Evolutionary conservation across 495 filamentous ascomycete species (phyloP), one percentile per base, ranked within the genome.

Genomic region (Xylaria bambusicola): DNA sequence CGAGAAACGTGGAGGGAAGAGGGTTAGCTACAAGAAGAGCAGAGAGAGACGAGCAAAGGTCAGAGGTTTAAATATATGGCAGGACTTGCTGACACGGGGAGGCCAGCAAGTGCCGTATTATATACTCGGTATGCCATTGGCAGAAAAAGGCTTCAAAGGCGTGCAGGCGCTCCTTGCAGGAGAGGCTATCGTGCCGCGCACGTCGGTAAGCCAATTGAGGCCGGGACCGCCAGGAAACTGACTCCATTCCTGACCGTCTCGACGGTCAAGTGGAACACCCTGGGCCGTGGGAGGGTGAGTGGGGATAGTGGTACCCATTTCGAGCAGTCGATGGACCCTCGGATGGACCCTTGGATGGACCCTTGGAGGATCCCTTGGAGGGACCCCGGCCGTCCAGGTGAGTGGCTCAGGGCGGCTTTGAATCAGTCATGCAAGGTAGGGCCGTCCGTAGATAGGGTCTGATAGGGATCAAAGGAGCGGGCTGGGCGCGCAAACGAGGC

Each of bases 381-480:
- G n/a, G n/a, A n/a, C n/a, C n/a, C n/a, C n/a, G n/a, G n/a, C 10
- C 38, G 6, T n/a, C 40, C 46, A 50, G 36, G 56, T 31, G 46
- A 58, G 46, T 56, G 45, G 45, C 55, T 48, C 31, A 48, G 13
- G 55, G 20, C 40, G 55, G 52, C 52, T 31, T 54, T 44, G 52
- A 54, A 56, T 56, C n/a, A n/a, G n/a, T n/a, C 53, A 56, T 56
- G 53, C 55, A 49, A 49, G 55, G n/a, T n/a, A n/a, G n/a, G n/a
- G n/a, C n/a, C n/a, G n/a, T n/a, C n/a, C n/a, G n/a, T n/a, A n/a
- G n/a, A n/a, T n/a, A n/a, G n/a, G n/a, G n/a, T n/a, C n/a, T n/a
- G n/a, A 58, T 57, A 58, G 55, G 20, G 53, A 58, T 41, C 17
- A 13, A 17, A 38, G 53, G 27, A 56, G 53, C 31, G 8, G 18